phyloP scores from a whole-genome alignment of 108 stramenopile species.

The Pseudonitzschia multistriata region DNA sequence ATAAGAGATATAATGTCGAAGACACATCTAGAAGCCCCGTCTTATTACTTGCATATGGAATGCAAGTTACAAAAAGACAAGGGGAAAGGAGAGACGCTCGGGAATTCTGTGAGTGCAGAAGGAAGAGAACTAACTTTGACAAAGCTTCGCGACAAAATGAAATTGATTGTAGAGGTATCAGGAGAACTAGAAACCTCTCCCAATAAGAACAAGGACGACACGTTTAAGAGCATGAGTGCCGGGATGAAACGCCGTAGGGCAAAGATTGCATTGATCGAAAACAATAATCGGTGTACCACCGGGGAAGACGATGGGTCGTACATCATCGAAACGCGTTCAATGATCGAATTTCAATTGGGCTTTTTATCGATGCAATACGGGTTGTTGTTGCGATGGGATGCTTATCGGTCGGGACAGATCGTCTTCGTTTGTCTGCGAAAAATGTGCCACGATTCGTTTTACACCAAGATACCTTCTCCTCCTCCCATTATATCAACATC shows the following conservation, averaged over 20 bases:
- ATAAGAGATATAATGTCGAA: not conserved
- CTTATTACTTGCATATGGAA: constrained; percentile 36
- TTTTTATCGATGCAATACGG: constrained; percentile 67
- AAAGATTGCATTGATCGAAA: constrained; percentile 19
- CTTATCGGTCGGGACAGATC: constrained; percentile 30
- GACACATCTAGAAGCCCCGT: constrained; percentile 20
- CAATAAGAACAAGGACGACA: not conserved
- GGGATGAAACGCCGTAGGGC: constrained; percentile 43
- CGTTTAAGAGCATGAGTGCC: constrained; percentile 13
- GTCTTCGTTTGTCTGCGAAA: constrained; percentile 52
- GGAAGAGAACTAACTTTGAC: constrained; percentile 36
- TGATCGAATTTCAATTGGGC: constrained; percentile 57
- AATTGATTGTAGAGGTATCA: constrained; percentile 41
- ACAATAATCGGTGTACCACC: not conserved
- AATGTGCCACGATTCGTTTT: constrained; percentile 67
- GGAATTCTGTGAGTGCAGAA: constrained; percentile 34
- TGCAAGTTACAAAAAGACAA: constrained; percentile 64
- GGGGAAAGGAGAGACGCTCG: constrained; percentile 45
- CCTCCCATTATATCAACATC: constrained; percentile 2
- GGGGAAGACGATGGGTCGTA: constrained; percentile 6
- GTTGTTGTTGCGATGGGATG: constrained; percentile 54
- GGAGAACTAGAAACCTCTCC: constrained; percentile 5
- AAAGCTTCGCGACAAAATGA: constrained; percentile 58
- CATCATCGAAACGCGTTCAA: constrained; percentile 50
- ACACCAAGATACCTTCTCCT: constrained; percentile 21